Conservation (phyloP, 2,329 filamentous ascomycete genomes). For the Coleophoma cylindrospora region DNA sequence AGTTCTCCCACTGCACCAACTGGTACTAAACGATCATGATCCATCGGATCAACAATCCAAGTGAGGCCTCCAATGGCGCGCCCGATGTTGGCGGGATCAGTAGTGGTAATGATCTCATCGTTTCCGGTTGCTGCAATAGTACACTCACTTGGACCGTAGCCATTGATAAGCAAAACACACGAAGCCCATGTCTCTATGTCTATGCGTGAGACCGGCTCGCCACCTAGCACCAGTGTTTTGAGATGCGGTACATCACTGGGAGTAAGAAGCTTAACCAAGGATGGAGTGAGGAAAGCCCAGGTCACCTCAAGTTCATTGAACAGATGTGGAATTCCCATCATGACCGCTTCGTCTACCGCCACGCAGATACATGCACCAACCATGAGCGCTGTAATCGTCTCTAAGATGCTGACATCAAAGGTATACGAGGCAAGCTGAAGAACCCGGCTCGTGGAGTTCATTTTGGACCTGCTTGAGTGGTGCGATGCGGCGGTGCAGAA, state of each 20-base stretch:
- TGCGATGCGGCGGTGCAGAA: slow-evolving; percentile 2
- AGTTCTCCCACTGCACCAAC: slow-evolving; percentile 5
- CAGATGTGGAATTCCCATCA: not conserved
- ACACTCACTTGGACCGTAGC: not conserved
- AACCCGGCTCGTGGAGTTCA: not conserved
- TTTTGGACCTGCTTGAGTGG: not conserved
- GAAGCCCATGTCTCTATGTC: not conserved
- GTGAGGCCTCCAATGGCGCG: slow-evolving; percentile 34
- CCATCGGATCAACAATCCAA: not conserved
- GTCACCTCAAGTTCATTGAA: slow-evolving; percentile 2
- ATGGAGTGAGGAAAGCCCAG: slow-evolving; percentile 4
- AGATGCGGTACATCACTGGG: slow-evolving; percentile 1
- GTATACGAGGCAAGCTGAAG: slow-evolving; percentile 1
- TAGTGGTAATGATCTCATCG: not conserved
- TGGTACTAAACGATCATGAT: slow-evolving; percentile 2
- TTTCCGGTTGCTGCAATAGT: not conserved
- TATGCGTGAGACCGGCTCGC: slow-evolving; percentile 2
- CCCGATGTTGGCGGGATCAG: slow-evolving; percentile 32
- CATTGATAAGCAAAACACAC: not conserved
- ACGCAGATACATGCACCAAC: slow-evolving; percentile 1
- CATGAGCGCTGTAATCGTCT: slow-evolving; percentile 2
- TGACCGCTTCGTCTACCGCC: not conserved
- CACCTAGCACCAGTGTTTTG: slow-evolving; percentile 3
- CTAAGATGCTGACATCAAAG: not conserved
- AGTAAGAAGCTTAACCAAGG: slow-evolving; percentile 1